A percentile compares a stretch with the other conserved stretches of the same genome.
These are phyloP conservation scores for Paradendryphiella salina DNA, from an alignment of 2,329 filamentous ascomycete genomes.

Conservation along the genomic window DNA sequence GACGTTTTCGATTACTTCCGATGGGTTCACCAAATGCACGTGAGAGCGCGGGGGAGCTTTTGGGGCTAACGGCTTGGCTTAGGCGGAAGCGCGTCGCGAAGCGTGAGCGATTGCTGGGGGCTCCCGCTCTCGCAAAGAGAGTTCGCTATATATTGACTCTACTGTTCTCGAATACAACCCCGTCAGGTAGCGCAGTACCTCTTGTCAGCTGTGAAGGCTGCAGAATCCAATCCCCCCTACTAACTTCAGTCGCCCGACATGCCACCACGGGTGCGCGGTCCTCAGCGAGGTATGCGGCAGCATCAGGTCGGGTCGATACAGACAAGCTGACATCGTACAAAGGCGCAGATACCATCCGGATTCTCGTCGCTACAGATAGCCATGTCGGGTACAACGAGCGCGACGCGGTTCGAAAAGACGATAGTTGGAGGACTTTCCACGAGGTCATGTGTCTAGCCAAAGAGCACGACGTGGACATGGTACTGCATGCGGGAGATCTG, in stretches of 20 bases:
- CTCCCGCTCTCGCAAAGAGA: background rate
- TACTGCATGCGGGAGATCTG: constrained; percentile 88
- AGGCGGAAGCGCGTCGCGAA: constrained; percentile 40
- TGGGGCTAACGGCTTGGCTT: constrained; percentile 26
- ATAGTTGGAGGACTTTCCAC: constrained; percentile 95
- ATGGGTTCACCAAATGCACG: constrained; percentile 27
- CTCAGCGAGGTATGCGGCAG: constrained; percentile 34
- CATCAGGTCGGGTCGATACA: background rate
- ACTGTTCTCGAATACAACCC: background rate
- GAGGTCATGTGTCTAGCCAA: constrained; percentile 90
- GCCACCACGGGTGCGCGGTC: constrained; percentile 32
- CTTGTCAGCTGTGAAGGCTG: background rate
- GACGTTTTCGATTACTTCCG: constrained; percentile 22
- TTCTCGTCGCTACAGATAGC: constrained; percentile 92
- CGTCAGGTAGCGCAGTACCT: background rate
- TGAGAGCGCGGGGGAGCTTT: constrained; percentile 27
- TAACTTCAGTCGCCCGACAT: constrained; percentile 17
- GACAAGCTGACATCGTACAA: constrained; percentile 12
- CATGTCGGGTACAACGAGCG: constrained; percentile 97
- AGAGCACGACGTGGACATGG: constrained; percentile 93
- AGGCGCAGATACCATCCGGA: constrained; percentile 84
- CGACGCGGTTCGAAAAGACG: constrained; percentile 90
- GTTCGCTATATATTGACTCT: background rate
- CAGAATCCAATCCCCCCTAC: background rate
- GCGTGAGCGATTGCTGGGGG: constrained; percentile 3